Conservation (phyloP, 805 yeast genomes). For the Yarrowia divulgata region DNA sequence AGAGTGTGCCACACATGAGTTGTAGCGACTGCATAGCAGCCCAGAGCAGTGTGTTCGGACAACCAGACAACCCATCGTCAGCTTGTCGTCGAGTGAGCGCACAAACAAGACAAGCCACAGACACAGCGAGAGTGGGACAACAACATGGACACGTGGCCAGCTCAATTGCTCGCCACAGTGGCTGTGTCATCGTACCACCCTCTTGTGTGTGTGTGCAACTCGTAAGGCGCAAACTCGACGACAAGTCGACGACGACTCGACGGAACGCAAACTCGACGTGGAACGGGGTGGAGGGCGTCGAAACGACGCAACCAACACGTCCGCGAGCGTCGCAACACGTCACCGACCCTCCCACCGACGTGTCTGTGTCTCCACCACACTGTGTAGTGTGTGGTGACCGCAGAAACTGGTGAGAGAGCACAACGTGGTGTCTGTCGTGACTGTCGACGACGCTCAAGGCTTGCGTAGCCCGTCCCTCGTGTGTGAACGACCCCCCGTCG, state of each 20-base stretch:
- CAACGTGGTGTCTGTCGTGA: too few relatives aligned
- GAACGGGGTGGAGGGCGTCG: background rate
- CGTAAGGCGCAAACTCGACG: background rate
- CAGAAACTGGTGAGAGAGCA: too few relatives aligned
- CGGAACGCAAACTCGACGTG: background rate
- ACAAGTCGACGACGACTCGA: constrained; percentile 30
- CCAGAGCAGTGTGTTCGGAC: too few relatives aligned
- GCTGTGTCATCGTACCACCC: background rate
- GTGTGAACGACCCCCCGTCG: background rate
- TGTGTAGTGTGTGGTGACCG: background rate
- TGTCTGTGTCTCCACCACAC: constrained; percentile 12
- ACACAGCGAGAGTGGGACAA: background rate
- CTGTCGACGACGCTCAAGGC: too few relatives aligned
- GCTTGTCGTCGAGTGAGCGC: constrained; percentile 5
- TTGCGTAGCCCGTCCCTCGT: background rate
- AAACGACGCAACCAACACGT: background rate
- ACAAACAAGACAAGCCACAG: background rate
- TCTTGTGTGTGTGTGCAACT: background rate
- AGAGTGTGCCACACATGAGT: too few relatives aligned
- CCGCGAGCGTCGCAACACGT: background rate
- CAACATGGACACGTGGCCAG: background rate
- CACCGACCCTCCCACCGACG: background rate
- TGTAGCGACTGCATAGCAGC: too few relatives aligned
- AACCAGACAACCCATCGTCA: background rate
- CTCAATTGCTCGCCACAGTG: constrained; percentile 1